Conservation (phyloP, 257 asterid genomes). For the Salvia miltiorrhiza region DNA sequence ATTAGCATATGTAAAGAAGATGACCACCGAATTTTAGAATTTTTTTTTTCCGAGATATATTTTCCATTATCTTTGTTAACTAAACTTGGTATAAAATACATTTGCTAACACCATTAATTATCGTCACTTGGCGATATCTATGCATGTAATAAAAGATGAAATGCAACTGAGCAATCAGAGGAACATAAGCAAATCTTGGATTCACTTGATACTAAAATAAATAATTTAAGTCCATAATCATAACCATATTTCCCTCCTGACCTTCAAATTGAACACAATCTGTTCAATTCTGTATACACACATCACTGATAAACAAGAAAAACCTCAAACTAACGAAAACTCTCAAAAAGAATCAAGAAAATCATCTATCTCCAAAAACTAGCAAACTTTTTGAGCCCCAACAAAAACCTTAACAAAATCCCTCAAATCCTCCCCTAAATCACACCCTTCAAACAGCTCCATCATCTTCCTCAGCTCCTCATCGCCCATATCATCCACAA, state of each 20-base stretch:
- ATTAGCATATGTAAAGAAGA: too few species aligned
- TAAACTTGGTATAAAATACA: too few species aligned
- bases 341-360: not conserved
- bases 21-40: too few species aligned
- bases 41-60: too few species aligned
- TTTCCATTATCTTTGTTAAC: too few species aligned
- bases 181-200: not conserved
- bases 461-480: slow-evolving; percentile 66
- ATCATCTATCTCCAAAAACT: too few species aligned
- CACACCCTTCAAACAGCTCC: slow-evolving; percentile 46
- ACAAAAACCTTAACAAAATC: slow-evolving; percentile 41
- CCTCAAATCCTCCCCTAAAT: slow-evolving; percentile 60
- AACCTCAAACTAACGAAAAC: not conserved
- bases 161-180: not conserved
- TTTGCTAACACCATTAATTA: too few species aligned
- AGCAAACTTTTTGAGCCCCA: slow-evolving; percentile 28
- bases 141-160: too few species aligned
- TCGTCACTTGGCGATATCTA: too few species aligned
- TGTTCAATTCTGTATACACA: slow-evolving; percentile 29
- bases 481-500: slow-evolving; percentile 61
- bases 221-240: not conserved
- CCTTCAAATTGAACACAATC: slow-evolving; percentile 33
- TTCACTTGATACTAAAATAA: not conserved
- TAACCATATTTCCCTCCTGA: not conserved
- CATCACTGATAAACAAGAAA: not conserved